A percentile compares a stretch with the other conserved stretches of the same genome.
Evolutionary conservation across 1,284 basidiomycete species (phyloP).

Genomic region (Austropuccinia psidii): DNA sequence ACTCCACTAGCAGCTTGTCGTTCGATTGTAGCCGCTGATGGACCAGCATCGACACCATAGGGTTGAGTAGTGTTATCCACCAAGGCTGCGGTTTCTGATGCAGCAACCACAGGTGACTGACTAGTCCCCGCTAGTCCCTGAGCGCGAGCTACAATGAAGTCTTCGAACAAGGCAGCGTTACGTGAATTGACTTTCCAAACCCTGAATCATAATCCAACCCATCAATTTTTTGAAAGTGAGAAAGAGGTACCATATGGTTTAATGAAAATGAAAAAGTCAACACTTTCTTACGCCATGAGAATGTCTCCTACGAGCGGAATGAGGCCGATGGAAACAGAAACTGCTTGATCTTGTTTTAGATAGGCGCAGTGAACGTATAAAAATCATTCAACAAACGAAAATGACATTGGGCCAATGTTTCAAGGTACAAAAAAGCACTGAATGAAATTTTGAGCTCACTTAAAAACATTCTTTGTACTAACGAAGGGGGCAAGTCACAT

Average conservation of each 20-base stretch:
- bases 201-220: neutral
- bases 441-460: slow-evolving; percentile 16
- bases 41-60: slow-evolving; percentile 17
- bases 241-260: neutral
- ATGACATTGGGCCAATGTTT: neutral
- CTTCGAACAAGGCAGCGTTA: slow-evolving; percentile 44
- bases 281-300: slow-evolving; percentile 40
- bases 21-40: too few relatives aligned
- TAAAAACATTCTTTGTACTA: slow-evolving; percentile 21
- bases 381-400: neutral
- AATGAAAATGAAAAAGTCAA: too few relatives aligned
- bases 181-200: slow-evolving; percentile 46
- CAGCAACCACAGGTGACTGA: neutral
- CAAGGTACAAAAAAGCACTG: slow-evolving; percentile 9
- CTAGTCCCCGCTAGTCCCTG: neutral
- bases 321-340: slow-evolving; percentile 44
- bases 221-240: neutral
- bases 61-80: slow-evolving; percentile 24
- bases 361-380: neutral
- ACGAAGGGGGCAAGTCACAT: slow-evolving; percentile 37
- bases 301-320: slow-evolving; percentile 47
- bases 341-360: slow-evolving; percentile 44
- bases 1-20: too few relatives aligned
- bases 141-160: slow-evolving; percentile 10
- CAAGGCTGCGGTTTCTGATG: slow-evolving; percentile 11